Percentiles rank a stretch among this genome's conserved stretches.
Evolutionary conservation across 2,329 filamentous ascomycete species (phyloP).

Genomic region (Epichloe coenophiala): DNA sequence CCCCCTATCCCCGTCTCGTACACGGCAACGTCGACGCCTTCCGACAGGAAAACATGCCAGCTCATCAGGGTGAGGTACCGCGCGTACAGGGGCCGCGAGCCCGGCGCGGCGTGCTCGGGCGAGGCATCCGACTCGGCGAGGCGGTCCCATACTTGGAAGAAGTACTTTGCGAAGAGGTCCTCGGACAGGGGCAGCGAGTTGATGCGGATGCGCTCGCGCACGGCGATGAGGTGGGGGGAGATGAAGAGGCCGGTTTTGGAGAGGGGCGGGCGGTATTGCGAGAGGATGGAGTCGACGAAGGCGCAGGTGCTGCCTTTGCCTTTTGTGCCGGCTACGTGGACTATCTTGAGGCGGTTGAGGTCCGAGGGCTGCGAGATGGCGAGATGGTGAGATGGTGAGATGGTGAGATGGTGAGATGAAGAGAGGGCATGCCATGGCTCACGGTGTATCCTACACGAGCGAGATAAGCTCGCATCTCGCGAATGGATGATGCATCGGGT

Average conservation of each 20-base stretch:
- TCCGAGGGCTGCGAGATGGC: conserved; percentile 24
- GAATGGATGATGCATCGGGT: conserved; percentile 56
- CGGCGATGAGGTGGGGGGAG: conserved; percentile 56
- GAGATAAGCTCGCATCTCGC: conserved; percentile 70
- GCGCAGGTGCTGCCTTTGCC: conserved; percentile 64
- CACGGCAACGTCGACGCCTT: conserved; percentile 48
- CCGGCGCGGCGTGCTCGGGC: conserved; percentile 21
- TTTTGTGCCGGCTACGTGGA: conserved; percentile 65
- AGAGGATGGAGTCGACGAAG: conserved; percentile 50
- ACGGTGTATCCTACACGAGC: conserved; percentile 63
- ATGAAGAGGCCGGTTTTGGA: conserved; percentile 50
- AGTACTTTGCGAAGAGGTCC: conserved; percentile 47
- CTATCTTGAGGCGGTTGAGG: conserved; percentile 47
- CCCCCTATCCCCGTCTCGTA: conserved; percentile 60
- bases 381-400: neutral
- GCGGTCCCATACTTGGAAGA: conserved; percentile 54
- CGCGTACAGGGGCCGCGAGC: conserved; percentile 41
- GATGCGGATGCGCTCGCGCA: conserved; percentile 54
- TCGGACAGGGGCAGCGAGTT: conserved; percentile 44
- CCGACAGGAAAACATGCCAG: conserved; percentile 51
- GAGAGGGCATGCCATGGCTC: conserved; percentile 4
- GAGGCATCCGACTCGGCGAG: conserved; percentile 25
- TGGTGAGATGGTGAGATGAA: neutral
- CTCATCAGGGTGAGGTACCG: conserved; percentile 52
- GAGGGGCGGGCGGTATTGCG: conserved; percentile 30